Evolutionary conservation across 2,329 filamentous ascomycete species (phyloP).

Genomic region (Seiridium unicorne): DNA sequence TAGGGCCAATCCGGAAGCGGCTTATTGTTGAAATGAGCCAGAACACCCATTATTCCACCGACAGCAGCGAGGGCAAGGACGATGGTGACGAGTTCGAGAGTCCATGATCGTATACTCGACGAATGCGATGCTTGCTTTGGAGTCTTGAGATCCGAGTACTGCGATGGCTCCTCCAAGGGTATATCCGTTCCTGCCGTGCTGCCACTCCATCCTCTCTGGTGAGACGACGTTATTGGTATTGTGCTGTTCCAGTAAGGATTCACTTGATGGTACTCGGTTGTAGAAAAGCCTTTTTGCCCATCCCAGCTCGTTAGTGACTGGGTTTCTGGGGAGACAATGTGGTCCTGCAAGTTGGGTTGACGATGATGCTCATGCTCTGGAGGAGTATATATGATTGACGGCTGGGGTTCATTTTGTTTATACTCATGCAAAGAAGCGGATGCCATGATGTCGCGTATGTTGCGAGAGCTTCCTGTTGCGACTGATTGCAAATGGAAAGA

Average conservation of each 20-base stretch:
- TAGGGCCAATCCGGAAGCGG: slow-evolving; percentile 28
- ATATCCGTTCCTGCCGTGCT: slow-evolving; percentile 12
- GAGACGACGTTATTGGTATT: slow-evolving; percentile 10
- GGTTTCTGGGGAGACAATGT: not conserved
- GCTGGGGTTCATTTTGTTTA: not conserved
- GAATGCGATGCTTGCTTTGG: not conserved
- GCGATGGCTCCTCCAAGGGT: slow-evolving; percentile 11
- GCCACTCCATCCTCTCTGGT: slow-evolving; percentile 20
- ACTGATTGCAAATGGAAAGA: not conserved
- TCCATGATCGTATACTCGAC: slow-evolving; percentile 20
- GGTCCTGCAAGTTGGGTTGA: not conserved
- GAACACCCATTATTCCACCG: slow-evolving; percentile 25
- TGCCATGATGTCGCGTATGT: not conserved
- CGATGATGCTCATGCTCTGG: not conserved
- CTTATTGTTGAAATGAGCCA: slow-evolving; percentile 25
- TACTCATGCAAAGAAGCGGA: slow-evolving; percentile 1
- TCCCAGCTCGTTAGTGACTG: not conserved
- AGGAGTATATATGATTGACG: not conserved
- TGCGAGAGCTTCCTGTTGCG: not conserved
- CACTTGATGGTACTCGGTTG: slow-evolving; percentile 9
- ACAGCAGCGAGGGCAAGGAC: slow-evolving; percentile 23
- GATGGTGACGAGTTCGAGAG: slow-evolving; percentile 24
- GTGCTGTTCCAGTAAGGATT: slow-evolving; percentile 11
- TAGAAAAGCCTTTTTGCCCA: slow-evolving; percentile 5
- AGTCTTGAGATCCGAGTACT: slow-evolving; percentile 3